Base-by-base conservation (phyloP, 768 basidiomycete genomes). In the Lactifluus subvellereus region DNA sequence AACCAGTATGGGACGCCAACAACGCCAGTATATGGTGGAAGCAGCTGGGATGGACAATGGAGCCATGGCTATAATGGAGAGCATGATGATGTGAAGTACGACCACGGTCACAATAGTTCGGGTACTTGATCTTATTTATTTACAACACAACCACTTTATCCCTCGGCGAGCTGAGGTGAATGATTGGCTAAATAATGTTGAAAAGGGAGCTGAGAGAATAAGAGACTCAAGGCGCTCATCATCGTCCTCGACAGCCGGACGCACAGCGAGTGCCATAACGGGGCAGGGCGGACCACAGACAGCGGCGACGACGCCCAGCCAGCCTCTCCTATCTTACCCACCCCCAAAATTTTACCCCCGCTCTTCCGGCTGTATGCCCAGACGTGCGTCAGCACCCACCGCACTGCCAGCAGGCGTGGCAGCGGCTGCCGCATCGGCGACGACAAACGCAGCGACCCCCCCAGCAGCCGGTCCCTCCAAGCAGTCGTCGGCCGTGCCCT, bases 1-100 rank as follows among this genome's bases (percentile, higher is more conserved):
- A 11, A 9, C n/a, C 58, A 63, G 37, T 64, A 63, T 27, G 58
- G 45, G 7, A 10, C 35, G 43, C 48, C 51, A 5, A 54, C 62
- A 16, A 20, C 60, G 16, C 54, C 50, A 13, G 54, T 32, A 38
- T 52, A 61, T 52, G 60, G 48, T 52, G 60, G 48, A 18, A 37
- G 49, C 18, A 38, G 64, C 20, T 65, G 60, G 60, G 59, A 56
- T 33, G 64, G 60, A 38, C 56, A 57, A 45, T 65, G 54, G 64
- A 14, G 14, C 9, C 53, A 50, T 47, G 57, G 30, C 7, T 54
- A 50, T 18, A 51, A 22, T n/a, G 57, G 22, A 42, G 50, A 57
- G 51, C 37, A 47, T 32, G 35, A 32, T n/a, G 11, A 48, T 47
- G 59, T 48, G 27, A 16, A 35, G 20, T 8, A 48, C 18, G 57